Percentiles rank a stretch among this genome's conserved stretches.
phyloP scores from a whole-genome alignment of 441 rosid species.

The Sinapis alba region DNA sequence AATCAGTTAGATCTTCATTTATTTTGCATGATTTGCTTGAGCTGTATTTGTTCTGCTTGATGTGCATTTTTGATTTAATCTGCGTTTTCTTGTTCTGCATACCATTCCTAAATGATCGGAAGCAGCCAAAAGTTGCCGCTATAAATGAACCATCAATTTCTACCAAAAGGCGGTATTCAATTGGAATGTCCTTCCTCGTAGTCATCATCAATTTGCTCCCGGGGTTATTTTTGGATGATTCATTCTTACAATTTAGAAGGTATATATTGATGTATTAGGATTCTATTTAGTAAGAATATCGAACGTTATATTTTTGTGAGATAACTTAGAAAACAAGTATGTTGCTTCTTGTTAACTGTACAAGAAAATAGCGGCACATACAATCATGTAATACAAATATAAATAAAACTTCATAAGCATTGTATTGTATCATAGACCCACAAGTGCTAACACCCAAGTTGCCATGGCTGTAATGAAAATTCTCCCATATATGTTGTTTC shows the following conservation, averaged over 20 bases:
- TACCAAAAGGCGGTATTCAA: neutral
- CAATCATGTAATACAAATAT: neutral
- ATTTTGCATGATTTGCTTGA: too few species aligned
- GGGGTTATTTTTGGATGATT: neutral
- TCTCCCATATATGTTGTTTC: conserved; percentile 2
- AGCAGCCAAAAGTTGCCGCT: too few species aligned
- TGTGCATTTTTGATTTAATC: too few species aligned
- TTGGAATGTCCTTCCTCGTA: neutral
- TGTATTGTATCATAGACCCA: neutral
- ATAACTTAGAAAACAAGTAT: neutral
- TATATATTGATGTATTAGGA: neutral
- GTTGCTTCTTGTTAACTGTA: neutral
- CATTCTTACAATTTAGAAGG: neutral
- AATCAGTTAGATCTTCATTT: too few species aligned
- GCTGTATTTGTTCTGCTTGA: too few species aligned
- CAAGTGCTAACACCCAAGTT: neutral
- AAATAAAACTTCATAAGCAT: neutral
- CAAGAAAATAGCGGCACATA: neutral
- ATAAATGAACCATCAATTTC: neutral
- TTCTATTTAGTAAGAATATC: neutral
- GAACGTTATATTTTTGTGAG: neutral
- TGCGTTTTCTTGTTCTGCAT: too few species aligned
- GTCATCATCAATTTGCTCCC: neutral
- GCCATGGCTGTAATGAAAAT: neutral
- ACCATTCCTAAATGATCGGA: too few species aligned